Percentiles rank a stretch among this genome's conserved stretches.
These are phyloP conservation scores for Brassica juncea DNA, from an alignment of 345 rosid genomes.

Conservation along the genomic window DNA sequence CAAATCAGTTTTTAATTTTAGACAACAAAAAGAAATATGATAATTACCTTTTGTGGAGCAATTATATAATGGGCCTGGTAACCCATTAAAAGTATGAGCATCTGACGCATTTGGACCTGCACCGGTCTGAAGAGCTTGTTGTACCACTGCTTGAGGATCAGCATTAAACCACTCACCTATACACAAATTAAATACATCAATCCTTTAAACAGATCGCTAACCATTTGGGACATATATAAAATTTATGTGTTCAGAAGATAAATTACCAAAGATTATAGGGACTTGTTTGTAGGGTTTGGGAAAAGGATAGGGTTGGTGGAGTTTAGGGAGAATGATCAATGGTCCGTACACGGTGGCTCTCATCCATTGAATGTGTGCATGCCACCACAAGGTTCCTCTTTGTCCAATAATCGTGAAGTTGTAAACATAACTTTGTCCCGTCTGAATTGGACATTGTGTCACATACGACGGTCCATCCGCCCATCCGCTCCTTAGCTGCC, in stretches of 20 bases:
- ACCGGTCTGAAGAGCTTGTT: constrained; percentile 69
- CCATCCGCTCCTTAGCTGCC: constrained; percentile 73
- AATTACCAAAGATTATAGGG: constrained; percentile 64
- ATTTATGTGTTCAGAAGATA: not conserved
- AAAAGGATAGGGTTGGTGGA: constrained; percentile 61
- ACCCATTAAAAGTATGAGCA: constrained; percentile 73
- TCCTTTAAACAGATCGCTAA: not conserved
- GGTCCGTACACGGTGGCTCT: constrained; percentile 75
- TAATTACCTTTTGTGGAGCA: constrained; percentile 59
- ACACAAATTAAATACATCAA: not conserved
- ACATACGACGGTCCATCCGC: constrained; percentile 80
- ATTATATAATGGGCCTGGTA: constrained; percentile 79
- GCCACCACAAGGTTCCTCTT: constrained; percentile 79
- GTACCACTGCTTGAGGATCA: constrained; percentile 63
- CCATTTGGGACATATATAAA: not conserved
- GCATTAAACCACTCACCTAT: constrained; percentile 75
- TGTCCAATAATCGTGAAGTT: constrained; percentile 72
- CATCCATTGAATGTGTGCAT: constrained; percentile 76
- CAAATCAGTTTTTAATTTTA: not conserved
- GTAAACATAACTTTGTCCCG: constrained; percentile 60
- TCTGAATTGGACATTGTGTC: constrained; percentile 78
- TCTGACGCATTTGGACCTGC: constrained; percentile 73
- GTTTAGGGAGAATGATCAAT: constrained; percentile 64
- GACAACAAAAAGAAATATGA: not conserved
- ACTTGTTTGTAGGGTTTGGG: constrained; percentile 69